Evolutionary conservation across 73 alveolate species (phyloP), one percentile per base, ranked within the genome.

Genomic region (Uronychia binucleata): DNA sequence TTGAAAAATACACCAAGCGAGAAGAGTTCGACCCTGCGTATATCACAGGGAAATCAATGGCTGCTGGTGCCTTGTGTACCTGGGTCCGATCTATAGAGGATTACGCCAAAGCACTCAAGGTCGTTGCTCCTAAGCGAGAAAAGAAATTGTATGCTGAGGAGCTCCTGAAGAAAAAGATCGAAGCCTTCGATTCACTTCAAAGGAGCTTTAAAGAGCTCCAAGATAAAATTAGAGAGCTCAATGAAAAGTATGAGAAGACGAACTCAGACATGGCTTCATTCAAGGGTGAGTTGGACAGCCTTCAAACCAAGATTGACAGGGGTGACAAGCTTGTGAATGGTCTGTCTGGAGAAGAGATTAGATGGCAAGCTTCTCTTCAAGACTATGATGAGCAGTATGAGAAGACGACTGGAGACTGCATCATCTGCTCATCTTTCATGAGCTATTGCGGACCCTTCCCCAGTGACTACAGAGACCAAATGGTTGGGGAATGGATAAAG

Each of bases 381-480:
- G 93, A 88, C 31, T 89, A 89, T 83, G 97, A 96, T 91, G 97
- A 96, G 57, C 93, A 96, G 86, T 96, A 91, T 80, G 98, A 96
- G 84, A 95, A 95, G 80, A 95, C 98, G 34, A 96, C 95, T 59
- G 99, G 99, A 34, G 99, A 98, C 89, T 97, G 99, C 59, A 95
- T 99, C 58, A 79, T 99, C 82, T 97, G 99, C 29, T 99, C 99
- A n/a, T 99, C 99, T 32, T 95, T 98, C 92, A 92, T 98, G 94
- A 95, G 99, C 85, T 98, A 98, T 86, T 94, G 96, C 13, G 99
- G 99, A 28, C 99, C 99, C 29, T 98, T 98, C 98, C 99, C 99
- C 25, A 96, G 98, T 75, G 98, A 97, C 81, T 96, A 97, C 90
- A 94, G 99, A 95, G 92, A 95, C 5, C 5, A 11, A 19, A 5